Percentiles rank a stretch among this genome's conserved stretches.
phyloP scores from a whole-genome alignment of 129 eudicot species.

The Arctium minus region DNA sequence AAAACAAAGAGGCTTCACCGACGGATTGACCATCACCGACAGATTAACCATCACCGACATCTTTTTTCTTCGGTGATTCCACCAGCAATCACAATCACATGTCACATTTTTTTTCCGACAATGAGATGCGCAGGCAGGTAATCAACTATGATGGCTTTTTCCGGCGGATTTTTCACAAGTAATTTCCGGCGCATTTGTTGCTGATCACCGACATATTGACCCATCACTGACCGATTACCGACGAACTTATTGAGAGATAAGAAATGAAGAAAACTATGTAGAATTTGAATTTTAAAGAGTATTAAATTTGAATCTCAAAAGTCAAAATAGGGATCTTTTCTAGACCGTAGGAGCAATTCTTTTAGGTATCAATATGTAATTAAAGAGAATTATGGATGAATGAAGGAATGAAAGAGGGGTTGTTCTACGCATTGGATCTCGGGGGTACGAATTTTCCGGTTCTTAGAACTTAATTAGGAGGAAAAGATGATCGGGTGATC shows the following conservation, averaged over 20 bases:
- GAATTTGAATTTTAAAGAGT: background rate
- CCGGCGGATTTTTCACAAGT: no score
- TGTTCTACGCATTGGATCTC: conserved; percentile 86
- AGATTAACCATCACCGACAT: no score
- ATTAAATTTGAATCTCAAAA: background rate
- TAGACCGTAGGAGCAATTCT: background rate
- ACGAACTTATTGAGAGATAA: background rate
- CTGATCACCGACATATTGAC: no score
- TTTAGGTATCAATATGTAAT: background rate
- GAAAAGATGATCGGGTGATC: conserved; percentile 63
- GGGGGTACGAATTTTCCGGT: conserved; percentile 91
- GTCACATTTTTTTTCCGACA: no score
- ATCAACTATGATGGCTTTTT: no score
- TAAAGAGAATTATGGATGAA: background rate
- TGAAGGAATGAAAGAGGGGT: conserved; percentile 72
- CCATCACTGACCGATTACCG: no score
- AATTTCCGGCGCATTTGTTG: no score
- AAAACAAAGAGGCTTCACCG: no score
- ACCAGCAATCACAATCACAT: no score
- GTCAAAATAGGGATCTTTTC: conserved; percentile 4
- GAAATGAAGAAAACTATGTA: background rate
- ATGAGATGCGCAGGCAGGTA: no score
- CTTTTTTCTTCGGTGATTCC: no score
- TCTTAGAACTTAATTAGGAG: conserved; percentile 82
- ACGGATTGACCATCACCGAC: no score